Evolutionary conservation across 176 grass and related monocot species (phyloP).

Genomic region (Bonia amplexicaulis): DNA sequence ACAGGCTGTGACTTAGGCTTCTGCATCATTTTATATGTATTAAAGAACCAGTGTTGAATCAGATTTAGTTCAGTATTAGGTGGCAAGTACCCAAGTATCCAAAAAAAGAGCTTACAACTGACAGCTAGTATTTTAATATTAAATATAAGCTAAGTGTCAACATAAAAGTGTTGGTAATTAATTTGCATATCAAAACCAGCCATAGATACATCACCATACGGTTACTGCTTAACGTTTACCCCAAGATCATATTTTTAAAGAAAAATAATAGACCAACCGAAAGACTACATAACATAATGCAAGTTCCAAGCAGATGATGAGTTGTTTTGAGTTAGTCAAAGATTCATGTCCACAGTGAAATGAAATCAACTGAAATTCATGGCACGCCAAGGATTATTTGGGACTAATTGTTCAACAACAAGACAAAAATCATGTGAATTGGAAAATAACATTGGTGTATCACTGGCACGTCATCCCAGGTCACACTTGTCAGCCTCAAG

Average conservation of each 20-base stretch:
- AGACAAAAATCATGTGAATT: background rate
- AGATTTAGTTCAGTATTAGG: slow-evolving; percentile 2
- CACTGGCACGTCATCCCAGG: background rate
- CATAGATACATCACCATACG: slow-evolving; percentile 3
- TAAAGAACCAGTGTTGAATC: background rate
- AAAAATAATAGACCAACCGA: background rate
- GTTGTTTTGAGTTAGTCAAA: background rate
- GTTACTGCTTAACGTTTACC: background rate
- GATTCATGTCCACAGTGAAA: background rate
- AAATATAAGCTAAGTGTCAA: background rate
- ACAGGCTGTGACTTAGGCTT: slow-evolving; percentile 53
- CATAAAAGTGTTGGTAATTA: background rate
- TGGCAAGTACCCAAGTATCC: background rate
- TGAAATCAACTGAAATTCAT: background rate
- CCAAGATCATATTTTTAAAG: background rate
- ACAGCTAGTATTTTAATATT: background rate
- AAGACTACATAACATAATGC: background rate
- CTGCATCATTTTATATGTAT: slow-evolving; percentile 37
- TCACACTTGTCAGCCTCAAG: background rate
- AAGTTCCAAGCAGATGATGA: background rate
- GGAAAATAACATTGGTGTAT: background rate
- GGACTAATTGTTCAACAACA: background rate
- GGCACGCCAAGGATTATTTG: background rate
- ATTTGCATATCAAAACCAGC: background rate
- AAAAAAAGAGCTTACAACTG: background rate